Base-by-base conservation (phyloP, 352 stramenopile species). In the Pythium vanterpoolii region DNA sequence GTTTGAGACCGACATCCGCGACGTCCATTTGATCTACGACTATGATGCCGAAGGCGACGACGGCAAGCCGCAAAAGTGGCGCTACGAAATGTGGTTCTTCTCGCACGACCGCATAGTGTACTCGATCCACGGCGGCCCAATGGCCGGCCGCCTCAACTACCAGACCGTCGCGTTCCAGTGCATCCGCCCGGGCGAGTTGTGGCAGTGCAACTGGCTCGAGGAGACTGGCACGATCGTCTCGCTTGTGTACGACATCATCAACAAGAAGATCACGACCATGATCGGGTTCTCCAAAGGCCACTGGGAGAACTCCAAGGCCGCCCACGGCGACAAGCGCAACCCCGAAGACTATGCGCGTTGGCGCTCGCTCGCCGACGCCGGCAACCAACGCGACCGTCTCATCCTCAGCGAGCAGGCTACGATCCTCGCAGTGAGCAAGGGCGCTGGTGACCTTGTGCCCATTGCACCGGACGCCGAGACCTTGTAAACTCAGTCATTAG, bases 1-100 rank as follows among this genome's bases (percentile, higher is more conserved):
- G 42, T 83, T 83, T 59, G 67, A 83, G 51, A 55, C 77, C 53
- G 74, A 83, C 51, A 83, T 83, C 58, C 74, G 74, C 49, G 69
- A 79, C 66, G 44, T 79, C 16, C 74, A 83, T 60, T 56, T 83
- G 24, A 27, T 83, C 30, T 83, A 83, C 67, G 74, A 83, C 62
- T 83, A 83, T 60, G 67, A 80, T 42, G 72, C 69, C 24, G 63
- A 79, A 49, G 60, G 51, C 36, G 50, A 59, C 24, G 56, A 83
- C 24, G 72, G 74, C 59, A 76, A 72, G 55, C 69, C 72, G 19
- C 47, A 78, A 49, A 83, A 80, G 69, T 83, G 74, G 74, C 74
- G 74, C 61, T 83, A 83, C 62, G 74, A 83, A 64, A 74, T 83
- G 71, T 83, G 72, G 69, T 83, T 83, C 64, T 78, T 77, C 64